Conservation (phyloP, 2,329 filamentous ascomycete species). For the Rhinocladiella similis region DNA sequence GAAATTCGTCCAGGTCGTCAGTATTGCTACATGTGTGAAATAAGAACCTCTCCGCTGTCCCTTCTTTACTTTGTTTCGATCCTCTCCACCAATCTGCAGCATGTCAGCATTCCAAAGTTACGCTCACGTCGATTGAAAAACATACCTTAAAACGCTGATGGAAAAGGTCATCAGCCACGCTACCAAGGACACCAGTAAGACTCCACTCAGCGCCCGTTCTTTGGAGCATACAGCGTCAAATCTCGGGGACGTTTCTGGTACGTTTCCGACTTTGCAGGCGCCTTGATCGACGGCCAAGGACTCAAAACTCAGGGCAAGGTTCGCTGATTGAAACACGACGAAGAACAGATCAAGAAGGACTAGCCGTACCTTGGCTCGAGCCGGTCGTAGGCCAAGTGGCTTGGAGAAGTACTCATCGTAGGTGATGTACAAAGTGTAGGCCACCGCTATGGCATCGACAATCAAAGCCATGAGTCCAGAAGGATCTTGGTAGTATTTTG, state of each 20-base stretch:
- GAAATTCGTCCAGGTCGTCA: not conserved
- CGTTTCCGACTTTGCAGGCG: slow-evolving; percentile 53
- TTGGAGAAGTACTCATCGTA: slow-evolving; percentile 96
- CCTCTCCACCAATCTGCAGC: slow-evolving; percentile 40
- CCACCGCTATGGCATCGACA: slow-evolving; percentile 82
- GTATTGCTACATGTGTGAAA: not conserved
- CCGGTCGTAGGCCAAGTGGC: slow-evolving; percentile 80
- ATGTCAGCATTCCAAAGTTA: slow-evolving; percentile 33
- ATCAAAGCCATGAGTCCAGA: slow-evolving; percentile 87
- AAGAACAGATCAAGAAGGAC: slow-evolving; percentile 93
- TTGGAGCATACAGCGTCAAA: slow-evolving; percentile 54
- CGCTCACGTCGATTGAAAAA: not conserved
- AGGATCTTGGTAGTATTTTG: slow-evolving; percentile 57
- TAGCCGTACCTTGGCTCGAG: slow-evolving; percentile 82
- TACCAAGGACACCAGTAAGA: slow-evolving; percentile 77
- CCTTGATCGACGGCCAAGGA: slow-evolving; percentile 67
- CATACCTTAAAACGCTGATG: slow-evolving; percentile 73
- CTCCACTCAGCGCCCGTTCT: slow-evolving; percentile 71
- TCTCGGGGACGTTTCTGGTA: slow-evolving; percentile 37
- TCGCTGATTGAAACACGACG: slow-evolving; percentile 95
- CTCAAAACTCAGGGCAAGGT: slow-evolving; percentile 85
- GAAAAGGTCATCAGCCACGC: slow-evolving; percentile 91
- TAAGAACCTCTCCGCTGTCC: not conserved
- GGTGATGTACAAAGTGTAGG: slow-evolving; percentile 91
- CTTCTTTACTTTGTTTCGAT: slow-evolving; percentile 27